Base-by-base conservation (phyloP, 441 rosid genomes). In the Flueggea neowawraea region DNA sequence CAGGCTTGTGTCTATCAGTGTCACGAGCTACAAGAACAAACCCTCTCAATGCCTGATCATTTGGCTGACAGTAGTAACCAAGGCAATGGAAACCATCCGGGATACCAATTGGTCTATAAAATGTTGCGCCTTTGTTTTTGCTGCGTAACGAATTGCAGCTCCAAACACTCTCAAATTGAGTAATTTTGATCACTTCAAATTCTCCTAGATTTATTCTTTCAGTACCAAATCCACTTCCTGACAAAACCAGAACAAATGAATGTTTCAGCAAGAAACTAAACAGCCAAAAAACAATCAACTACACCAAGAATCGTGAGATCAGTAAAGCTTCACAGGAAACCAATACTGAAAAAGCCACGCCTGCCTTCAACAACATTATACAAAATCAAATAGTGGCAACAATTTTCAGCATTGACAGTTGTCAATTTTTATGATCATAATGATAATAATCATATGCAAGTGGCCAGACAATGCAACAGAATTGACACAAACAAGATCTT, bases 41-140 rank as follows among this genome's bases (percentile, higher is more conserved):
- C n/a, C 95, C 97, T 76, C 79, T 74, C 58, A 86, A 78, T 50
- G 87, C 84, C 59, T 55, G 78, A 69, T 78, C 76, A 63, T 81
- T 83, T 36, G 84, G 72, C 57, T 90, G 97, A 72, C 96, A 93
- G 52, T 76, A 88, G 68, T 88, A 74, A 61, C 97, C 97, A 65
- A 93, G 89, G 75, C 84, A 64, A 55, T 74, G 16, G 54, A 74
- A 74, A 22, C 85, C 87, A 65, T 82, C 74, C 0, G 97, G 97
- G 62, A 85, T 80, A 14, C 82, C 87, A 14, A 75, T 71, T 17
- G 95, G 95, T 73, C 76, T 83, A 61, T 83, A 91, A 72, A 89
- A 89, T 4, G 78, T 50, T 41, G 79, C 75, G 43, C 80, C 64
- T 55, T 69, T 83, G 54, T 57, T 61, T 62, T 75, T 78, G 68